Base-by-base conservation (phyloP, 2,329 filamentous ascomycete species). In the Lecanicillium sp. region DNA sequence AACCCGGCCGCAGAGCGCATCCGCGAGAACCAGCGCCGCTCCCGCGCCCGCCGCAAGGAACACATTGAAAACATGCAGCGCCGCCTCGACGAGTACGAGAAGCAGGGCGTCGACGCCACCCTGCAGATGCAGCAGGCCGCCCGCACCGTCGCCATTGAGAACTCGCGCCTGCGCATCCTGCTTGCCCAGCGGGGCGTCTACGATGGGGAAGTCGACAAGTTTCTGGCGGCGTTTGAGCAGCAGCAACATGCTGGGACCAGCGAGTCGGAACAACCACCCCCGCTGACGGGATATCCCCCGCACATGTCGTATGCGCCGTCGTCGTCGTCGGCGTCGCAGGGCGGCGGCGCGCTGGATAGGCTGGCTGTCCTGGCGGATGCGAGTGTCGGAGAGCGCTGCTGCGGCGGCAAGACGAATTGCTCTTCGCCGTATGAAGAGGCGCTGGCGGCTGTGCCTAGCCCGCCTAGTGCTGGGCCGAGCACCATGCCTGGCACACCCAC, bases 111-210 rank as follows among this genome's bases (percentile, higher is more conserved):
- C 13, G 60, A 65, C 39, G 73, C 72, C 4, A 69, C 68, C 3
- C 48, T 68, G 10, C 68, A 72, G 49, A 71, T 78, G 66, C 74
- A 77, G 52, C 61, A 59, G 19, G 69, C 68, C 1, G 72, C 73
- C 5, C 64, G 69, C 17, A 59, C 56, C 39, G 70, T 77, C 14
- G 66, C 64, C 13, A 49, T 61, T 20, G 68, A 72, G 46, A 77
- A 77, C 44, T 56, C 56, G 35, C 52, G 61, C 20, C 53, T 77
- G 18, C 58, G 66, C 12, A 55, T 56, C 29, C 55, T 74, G 41
- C 57, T 73, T 15, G 51, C 54, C 6, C 55, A 58, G 25, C 55
- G 57, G 34, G 66, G 66, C 12, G 60, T 70, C 19, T 42, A 47
- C 30, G 48, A 49, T n/a, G 55, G 50, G 3, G 62, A 66, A 40